Base-by-base conservation (phyloP, 805 yeast species). In the Zygosaccharomyces rouxii region DNA sequence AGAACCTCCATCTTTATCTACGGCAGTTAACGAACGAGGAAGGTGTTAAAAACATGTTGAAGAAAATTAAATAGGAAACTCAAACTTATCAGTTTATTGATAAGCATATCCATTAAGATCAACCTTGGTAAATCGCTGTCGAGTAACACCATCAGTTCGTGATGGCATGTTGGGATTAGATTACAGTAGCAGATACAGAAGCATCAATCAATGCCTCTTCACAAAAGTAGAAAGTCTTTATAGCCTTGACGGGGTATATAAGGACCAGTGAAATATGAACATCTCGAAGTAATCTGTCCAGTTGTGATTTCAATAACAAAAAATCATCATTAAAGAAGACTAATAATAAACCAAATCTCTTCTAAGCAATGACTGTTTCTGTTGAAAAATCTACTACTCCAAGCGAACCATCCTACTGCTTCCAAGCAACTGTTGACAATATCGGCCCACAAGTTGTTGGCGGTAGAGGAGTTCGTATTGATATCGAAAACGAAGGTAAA, bases 391-490 rank as follows among this genome's bases (percentile, higher is more conserved):
- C 37, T 11, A 23, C 28, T 7, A 25, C 7, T 19, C 14, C 42
- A 44, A 47, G n/a, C 46, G 50, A 47, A 49, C 57, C 55, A 10
- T 72, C 77, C 7, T 63, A 70, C 57, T 65, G 71, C 38, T 74
- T 75, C 64, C 79, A 74, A 63, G 72, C 67, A 30, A 59, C 67
- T 44, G 58, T 76, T 44, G 57, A 59, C 52, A 63, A 68, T 52
- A 62, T 59, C 47, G 66, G 69, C 30, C 71, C 74, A 5, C 69
- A 67, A 49, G 71, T 72, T 42, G 66, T 73, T 31, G 69, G 62
- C n/a, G 77, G 78, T 30, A 62, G 69, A 42, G 80, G 79, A 21
- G 53, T 63, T 46, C 62, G 62, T 55, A 59, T 77, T 46, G 67
- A 67, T 19, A 59, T 74, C 30, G 71, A 68, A 52, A 74, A 73